phyloP scores from a whole-genome alignment of 2,329 filamentous ascomycete genomes.

The Lecanicillium sp. region DNA sequence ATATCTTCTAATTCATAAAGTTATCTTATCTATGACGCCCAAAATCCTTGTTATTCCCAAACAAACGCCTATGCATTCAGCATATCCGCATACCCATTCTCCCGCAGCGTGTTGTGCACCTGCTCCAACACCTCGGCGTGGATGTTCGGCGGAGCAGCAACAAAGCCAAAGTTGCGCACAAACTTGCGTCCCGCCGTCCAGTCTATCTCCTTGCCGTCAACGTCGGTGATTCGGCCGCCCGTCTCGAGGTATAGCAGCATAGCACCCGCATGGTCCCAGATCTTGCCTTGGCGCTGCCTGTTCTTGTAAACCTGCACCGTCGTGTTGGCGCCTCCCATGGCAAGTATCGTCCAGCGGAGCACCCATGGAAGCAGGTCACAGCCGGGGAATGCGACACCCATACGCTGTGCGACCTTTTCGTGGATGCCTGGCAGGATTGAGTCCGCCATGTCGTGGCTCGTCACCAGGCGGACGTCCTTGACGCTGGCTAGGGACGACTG shows the following conservation, averaged over 20 bases:
- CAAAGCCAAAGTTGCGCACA: constrained; percentile 47
- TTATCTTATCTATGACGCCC: too few species aligned
- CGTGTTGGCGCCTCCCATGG: constrained; percentile 46
- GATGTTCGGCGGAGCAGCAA: constrained; percentile 42
- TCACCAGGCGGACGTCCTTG: constrained; percentile 38
- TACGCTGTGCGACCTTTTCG: constrained; percentile 33
- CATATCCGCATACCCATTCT: constrained; percentile 23
- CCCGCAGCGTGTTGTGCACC: constrained; percentile 68
- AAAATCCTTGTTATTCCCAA: neutral
- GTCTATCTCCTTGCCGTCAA: constrained; percentile 46
- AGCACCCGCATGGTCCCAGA: constrained; percentile 56
- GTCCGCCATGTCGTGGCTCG: constrained; percentile 39
- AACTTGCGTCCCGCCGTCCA: constrained; percentile 43
- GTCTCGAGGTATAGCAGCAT: constrained; percentile 54
- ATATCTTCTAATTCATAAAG: too few species aligned
- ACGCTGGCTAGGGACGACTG: constrained; percentile 20
- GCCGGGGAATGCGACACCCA: constrained; percentile 39
- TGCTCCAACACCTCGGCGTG: constrained; percentile 49
- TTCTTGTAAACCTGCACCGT: constrained; percentile 52
- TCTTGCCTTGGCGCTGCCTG: constrained; percentile 43
- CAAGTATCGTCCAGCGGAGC: constrained; percentile 47
- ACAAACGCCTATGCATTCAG: neutral
- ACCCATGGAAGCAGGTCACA: constrained; percentile 53
- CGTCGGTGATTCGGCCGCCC: constrained; percentile 50
- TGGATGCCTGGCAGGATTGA: constrained; percentile 45